Percentiles rank a stretch among this genome's conserved stretches.
These are phyloP conservation scores for Rosa rugosa DNA, from an alignment of 306 rosid species.

Conservation along the genomic window DNA sequence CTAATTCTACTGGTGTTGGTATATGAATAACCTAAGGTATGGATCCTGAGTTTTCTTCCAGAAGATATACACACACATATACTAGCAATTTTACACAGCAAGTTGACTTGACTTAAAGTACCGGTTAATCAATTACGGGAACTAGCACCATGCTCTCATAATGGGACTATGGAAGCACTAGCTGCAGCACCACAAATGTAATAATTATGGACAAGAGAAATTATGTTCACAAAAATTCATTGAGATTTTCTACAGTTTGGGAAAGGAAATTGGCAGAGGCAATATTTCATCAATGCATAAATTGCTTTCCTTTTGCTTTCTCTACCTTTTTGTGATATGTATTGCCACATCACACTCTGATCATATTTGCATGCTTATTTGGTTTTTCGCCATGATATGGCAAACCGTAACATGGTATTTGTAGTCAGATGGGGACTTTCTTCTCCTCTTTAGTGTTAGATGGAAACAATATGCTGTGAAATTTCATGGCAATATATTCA, in stretches of 20 bases:
- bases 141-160: constrained; percentile 17
- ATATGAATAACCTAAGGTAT: not conserved
- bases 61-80: not conserved
- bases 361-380: not conserved
- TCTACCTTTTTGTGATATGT: constrained; percentile 10
- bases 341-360: not conserved
- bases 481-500: not conserved
- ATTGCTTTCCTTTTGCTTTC: not conserved
- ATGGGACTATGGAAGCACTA: constrained; percentile 24
- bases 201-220: constrained; percentile 17
- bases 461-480: not conserved
- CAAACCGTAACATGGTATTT: not conserved
- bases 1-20: not conserved
- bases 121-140: constrained; percentile 17
- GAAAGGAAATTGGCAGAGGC: not conserved
- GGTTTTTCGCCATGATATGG: not conserved
- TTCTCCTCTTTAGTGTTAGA: not conserved
- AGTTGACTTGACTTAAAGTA: constrained; percentile 20
- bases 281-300: not conserved
- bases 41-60: constrained; percentile 3
- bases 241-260: not conserved
- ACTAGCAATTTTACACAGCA: constrained; percentile 11
- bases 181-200: constrained; percentile 28
- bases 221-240: not conserved
- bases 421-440: not conserved